Conservation (phyloP, 2,329 filamentous ascomycete genomes). For the Cladorrhinum sp. region DNA sequence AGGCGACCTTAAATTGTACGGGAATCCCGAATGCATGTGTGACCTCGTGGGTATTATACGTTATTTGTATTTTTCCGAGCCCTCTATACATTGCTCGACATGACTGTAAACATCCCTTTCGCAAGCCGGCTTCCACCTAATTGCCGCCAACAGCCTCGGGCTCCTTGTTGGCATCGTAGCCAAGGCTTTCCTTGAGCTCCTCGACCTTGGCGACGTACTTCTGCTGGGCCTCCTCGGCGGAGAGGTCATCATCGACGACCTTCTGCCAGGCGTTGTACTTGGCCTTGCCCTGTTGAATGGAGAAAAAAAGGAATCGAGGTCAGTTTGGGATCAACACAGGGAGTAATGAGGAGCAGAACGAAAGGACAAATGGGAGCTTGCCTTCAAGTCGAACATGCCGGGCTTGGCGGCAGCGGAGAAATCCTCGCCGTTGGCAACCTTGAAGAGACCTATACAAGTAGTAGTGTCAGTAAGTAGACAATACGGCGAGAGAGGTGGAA, state of each 20-base stretch:
- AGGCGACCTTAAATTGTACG: no score
- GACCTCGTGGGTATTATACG: no score
- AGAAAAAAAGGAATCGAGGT: constrained; percentile 5
- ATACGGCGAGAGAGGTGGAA: background rate
- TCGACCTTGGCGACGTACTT: constrained; percentile 73
- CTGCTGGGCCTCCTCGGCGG: constrained; percentile 66
- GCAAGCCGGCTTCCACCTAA: constrained; percentile 14
- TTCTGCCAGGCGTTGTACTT: constrained; percentile 79
- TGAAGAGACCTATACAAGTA: constrained; percentile 50
- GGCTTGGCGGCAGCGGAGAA: constrained; percentile 54
- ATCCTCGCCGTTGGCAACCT: constrained; percentile 56
- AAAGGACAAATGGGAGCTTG: constrained; percentile 32
- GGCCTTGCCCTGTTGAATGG: constrained; percentile 62
- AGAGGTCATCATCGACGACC: constrained; percentile 60
- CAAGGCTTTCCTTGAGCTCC: constrained; percentile 66
- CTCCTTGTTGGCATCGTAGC: constrained; percentile 62
- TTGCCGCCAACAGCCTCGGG: constrained; percentile 52
- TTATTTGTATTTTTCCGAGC: no score
- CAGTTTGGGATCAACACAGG: constrained; percentile 11
- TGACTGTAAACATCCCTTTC: background rate
- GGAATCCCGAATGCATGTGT: no score
- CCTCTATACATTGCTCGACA: background rate
- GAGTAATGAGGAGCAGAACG: background rate
- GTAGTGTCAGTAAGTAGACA: constrained; percentile 4
- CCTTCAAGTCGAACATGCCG: constrained; percentile 70